Evolutionary conservation across 371 early-diverging fungal species (phyloP), one percentile per base, ranked within the genome.

Genomic region (Circinella minor): DNA sequence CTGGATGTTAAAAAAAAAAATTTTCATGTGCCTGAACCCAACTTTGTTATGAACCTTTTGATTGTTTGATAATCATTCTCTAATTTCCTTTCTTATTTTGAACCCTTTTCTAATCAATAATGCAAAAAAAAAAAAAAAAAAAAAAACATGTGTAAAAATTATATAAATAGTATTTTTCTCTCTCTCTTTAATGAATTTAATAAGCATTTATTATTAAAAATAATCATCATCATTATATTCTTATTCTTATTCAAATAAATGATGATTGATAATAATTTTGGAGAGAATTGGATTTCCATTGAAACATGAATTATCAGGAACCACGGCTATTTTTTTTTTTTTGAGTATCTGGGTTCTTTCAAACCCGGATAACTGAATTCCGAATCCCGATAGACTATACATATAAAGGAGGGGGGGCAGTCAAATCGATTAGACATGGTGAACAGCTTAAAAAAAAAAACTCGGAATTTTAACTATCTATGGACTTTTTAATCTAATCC

Each of bases 401-500:
- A n/a, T 55, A 55, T n/a, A 4, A 17, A 13, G 8, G n/a, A n/a
- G n/a, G n/a, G n/a, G n/a, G n/a, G n/a, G n/a, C 15, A 5, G 14
- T 8, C 3, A 1, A 7, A 57, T 57, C 57, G 57, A 57, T 57
- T 18, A 57, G 27, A 34, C 36, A 18, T 55, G 15, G 8, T 27
- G 8, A 55, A n/a, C 1, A 18, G 17, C 55, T 55, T 55, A 8
- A n/a, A n/a, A n/a, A n/a, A n/a, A n/a, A n/a, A n/a, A 20, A 27
- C 27, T 57, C 57, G 57, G 57, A 57, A 18, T 13, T 57, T 57
- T 57, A 57, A 13, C 57, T 57, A 18, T 57, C n/a, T 55, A 15
- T 55, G 55, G 47, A 15, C 11, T 11, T 27, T 27, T 27, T 27
- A 27, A 27, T 27, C 27, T 27, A 27, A 27, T 27, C 27, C 27